Evolutionary conservation across 148 eudicot genomes (phyloP).

Genomic region (Camellia sinensis): DNA sequence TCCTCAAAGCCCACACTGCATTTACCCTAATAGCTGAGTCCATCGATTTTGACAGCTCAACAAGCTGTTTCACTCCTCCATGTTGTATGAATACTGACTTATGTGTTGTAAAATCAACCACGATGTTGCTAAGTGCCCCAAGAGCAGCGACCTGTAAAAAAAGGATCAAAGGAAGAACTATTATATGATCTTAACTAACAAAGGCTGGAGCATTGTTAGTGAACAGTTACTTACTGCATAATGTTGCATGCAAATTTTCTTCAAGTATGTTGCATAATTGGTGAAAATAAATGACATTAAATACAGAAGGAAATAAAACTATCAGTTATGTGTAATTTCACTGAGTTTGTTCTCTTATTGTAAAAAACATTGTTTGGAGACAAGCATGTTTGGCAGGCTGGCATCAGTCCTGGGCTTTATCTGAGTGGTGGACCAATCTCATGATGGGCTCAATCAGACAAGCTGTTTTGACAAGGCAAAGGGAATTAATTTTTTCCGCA

Average conservation of each 20-base stretch:
- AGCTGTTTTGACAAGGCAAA: background rate
- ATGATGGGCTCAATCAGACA: background rate
- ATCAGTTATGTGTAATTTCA: background rate
- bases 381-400: slow-evolving; percentile 5
- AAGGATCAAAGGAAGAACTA: slow-evolving; percentile 6
- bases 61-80: slow-evolving; percentile 83
- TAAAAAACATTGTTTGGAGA: background rate
- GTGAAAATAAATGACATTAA: too few species aligned
- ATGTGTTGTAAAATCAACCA: slow-evolving; percentile 65
- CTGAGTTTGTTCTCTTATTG: background rate
- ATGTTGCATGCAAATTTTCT: background rate
- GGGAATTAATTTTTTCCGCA: background rate
- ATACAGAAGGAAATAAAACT: background rate
- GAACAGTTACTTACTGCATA: background rate
- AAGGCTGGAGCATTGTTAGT: background rate
- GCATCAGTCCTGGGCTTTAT: background rate
- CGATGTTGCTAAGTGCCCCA: slow-evolving; percentile 72
- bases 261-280: background rate
- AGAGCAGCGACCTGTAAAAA: slow-evolving; percentile 82
- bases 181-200: background rate
- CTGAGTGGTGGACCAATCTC: background rate
- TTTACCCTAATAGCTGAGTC: slow-evolving; percentile 70
- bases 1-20: slow-evolving; percentile 79
- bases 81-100: slow-evolving; percentile 61
- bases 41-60: slow-evolving; percentile 84